phyloP scores from a whole-genome alignment of 1,284 basidiomycete genomes.

The Gomphus bonarii region DNA sequence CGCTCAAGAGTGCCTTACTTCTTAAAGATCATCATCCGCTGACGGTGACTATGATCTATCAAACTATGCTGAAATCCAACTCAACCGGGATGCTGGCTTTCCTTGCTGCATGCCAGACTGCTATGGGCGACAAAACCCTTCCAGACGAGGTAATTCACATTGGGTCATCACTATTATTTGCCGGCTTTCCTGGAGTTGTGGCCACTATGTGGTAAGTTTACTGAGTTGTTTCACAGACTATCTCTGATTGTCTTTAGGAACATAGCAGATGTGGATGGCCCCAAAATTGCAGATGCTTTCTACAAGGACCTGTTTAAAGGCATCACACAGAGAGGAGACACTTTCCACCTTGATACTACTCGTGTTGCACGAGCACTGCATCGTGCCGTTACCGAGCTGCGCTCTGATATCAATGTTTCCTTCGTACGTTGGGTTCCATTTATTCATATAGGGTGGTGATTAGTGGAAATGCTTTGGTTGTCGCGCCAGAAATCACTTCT shows the following conservation, averaged over 20 bases:
- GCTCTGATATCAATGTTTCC: neutral
- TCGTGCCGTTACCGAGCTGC: neutral
- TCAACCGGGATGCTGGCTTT: neutral
- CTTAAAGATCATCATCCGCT: slow-evolving; percentile 16
- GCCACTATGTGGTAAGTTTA: slow-evolving; percentile 19
- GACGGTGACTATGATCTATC: neutral
- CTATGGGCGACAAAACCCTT: slow-evolving; percentile 1
- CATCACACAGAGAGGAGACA: neutral
- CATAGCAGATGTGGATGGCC: neutral
- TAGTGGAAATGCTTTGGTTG: too few species aligned
- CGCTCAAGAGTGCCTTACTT: slow-evolving; percentile 17
- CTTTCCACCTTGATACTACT: neutral
- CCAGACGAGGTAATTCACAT: slow-evolving; percentile 11
- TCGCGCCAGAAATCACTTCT: too few species aligned
- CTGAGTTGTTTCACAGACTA: neutral
- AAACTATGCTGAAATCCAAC: neutral
- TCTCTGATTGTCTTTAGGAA: neutral
- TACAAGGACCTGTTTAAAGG: neutral
- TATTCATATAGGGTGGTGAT: neutral
- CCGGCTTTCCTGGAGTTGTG: slow-evolving; percentile 13
- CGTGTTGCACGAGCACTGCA: neutral
- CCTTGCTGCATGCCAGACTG: neutral
- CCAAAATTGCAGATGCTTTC: neutral
- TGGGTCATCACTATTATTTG: slow-evolving; percentile 11
- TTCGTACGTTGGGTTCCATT: neutral